phyloP scores from a whole-genome alignment of 345 rosid genomes.

The Brassica juncea region DNA sequence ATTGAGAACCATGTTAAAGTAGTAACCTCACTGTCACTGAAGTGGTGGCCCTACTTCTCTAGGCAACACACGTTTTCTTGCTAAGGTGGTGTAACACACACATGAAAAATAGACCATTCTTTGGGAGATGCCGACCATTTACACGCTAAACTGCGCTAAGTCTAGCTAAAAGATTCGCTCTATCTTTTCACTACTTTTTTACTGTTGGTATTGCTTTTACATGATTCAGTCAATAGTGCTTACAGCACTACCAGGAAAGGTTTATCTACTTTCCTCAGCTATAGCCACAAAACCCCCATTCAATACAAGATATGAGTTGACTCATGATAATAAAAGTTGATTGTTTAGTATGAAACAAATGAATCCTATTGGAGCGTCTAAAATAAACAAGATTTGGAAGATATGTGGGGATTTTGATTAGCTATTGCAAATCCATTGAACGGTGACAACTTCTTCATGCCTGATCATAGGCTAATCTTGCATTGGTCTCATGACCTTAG shows the following conservation, averaged over 20 bases:
- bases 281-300: constrained; percentile 23
- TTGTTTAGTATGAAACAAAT: background rate
- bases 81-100: background rate
- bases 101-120: background rate
- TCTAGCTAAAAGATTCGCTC: constrained; percentile 15
- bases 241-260: constrained; percentile 19
- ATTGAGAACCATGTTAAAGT: constrained; percentile 19
- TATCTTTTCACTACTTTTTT: constrained; percentile 5
- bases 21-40: constrained; percentile 16
- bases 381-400: constrained; percentile 9
- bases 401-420: constrained; percentile 10
- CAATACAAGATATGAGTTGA: constrained; percentile 22
- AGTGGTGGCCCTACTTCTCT: constrained; percentile 21
- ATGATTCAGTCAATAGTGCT: constrained; percentile 24
- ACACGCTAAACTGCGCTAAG: constrained; percentile 6
- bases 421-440: constrained; percentile 13
- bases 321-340: background rate
- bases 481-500: background rate
- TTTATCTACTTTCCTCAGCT: constrained; percentile 15
- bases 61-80: background rate
- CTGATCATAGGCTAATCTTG: constrained; percentile 2
- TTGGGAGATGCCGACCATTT: constrained; percentile 13
- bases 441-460: constrained; percentile 8
- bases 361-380: constrained; percentile 22
- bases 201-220: background rate